Conservation (phyloP, 2,329 filamentous ascomycete genomes). For the Pseudogymnoascus sp. region DNA sequence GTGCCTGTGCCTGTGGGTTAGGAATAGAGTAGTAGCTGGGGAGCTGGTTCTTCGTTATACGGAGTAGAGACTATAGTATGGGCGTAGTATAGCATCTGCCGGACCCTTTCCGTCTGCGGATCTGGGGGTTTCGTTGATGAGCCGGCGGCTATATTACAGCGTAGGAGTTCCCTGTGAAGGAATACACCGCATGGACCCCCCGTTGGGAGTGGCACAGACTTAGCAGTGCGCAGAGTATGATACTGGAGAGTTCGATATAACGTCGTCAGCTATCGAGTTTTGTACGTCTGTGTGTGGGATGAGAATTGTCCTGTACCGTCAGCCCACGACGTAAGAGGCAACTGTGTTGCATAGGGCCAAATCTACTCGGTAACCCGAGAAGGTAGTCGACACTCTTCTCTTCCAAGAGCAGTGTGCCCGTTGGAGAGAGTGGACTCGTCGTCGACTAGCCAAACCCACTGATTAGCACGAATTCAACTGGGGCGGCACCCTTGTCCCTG, state of each 20-base stretch:
- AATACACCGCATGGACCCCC: too few relatives aligned
- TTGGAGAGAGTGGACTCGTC: background rate
- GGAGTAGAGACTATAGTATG: background rate
- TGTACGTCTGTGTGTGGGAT: too few relatives aligned
- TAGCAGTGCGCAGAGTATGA: too few relatives aligned
- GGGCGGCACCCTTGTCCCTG: background rate
- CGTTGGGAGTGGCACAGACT: too few relatives aligned
- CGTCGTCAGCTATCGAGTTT: too few relatives aligned
- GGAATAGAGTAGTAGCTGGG: background rate
- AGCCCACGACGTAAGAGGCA: too few relatives aligned
- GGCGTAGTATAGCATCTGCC: background rate
- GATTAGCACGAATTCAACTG: background rate
- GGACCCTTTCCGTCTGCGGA: background rate
- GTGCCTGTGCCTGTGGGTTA: background rate
- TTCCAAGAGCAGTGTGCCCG: background rate
- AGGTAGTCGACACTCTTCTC: too few relatives aligned
- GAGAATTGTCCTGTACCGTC: too few relatives aligned
- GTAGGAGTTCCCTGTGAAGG: too few relatives aligned
- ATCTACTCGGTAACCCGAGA: background rate
- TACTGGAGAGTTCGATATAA: too few relatives aligned
- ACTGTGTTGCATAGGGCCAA: too few relatives aligned
- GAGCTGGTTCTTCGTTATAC: background rate
- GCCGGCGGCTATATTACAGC: background rate
- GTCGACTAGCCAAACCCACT: background rate
- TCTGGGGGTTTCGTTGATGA: background rate